Percentiles rank a stretch among this genome's conserved stretches.
Evolutionary conservation across 257 asterid species (phyloP).

Genomic region (Penstemon barbatus): DNA sequence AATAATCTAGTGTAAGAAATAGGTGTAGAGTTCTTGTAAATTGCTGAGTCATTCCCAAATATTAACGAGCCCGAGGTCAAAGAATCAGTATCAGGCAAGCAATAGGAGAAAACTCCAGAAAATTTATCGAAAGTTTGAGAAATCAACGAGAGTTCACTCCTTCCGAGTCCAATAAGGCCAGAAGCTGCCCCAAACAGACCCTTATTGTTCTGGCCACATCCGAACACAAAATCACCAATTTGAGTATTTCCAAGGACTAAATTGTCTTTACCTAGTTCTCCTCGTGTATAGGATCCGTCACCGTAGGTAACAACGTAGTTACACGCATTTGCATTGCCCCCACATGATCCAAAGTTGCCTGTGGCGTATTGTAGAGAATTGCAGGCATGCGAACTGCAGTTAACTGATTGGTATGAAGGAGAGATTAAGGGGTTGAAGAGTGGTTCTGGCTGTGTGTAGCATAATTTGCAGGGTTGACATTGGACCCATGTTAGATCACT

Average conservation of each 20-base stretch:
- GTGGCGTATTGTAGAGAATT: constrained; percentile 54
- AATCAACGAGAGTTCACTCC: constrained; percentile 68
- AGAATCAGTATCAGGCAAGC: constrained; percentile 61
- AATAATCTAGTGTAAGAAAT: constrained; percentile 63
- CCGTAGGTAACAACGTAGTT: constrained; percentile 71
- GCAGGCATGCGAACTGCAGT: constrained; percentile 63
- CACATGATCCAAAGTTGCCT: constrained; percentile 59
- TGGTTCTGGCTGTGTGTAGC: constrained; percentile 80
- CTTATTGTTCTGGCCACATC: constrained; percentile 72
- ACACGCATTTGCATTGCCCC: constrained; percentile 40
- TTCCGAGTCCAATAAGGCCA: constrained; percentile 83
- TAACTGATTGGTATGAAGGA: constrained; percentile 54
- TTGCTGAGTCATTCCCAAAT: constrained; percentile 51
- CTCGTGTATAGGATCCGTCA: constrained; percentile 81
- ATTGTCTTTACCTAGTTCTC: constrained; percentile 60
- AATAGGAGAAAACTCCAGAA: constrained; percentile 80
- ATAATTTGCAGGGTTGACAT: constrained; percentile 75
- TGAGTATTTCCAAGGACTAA: constrained; percentile 48
- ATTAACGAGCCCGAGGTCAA: constrained; percentile 63
- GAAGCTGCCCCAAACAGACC: constrained; percentile 84
- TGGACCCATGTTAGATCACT: constrained; percentile 92
- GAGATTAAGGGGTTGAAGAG: constrained; percentile 65
- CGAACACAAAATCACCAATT: constrained; percentile 59
- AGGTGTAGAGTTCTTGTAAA: constrained; percentile 56
- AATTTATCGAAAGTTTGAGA: constrained; percentile 60